Conservation (phyloP, 2,329 filamentous ascomycete genomes). For the Xylaria sp. region DNA sequence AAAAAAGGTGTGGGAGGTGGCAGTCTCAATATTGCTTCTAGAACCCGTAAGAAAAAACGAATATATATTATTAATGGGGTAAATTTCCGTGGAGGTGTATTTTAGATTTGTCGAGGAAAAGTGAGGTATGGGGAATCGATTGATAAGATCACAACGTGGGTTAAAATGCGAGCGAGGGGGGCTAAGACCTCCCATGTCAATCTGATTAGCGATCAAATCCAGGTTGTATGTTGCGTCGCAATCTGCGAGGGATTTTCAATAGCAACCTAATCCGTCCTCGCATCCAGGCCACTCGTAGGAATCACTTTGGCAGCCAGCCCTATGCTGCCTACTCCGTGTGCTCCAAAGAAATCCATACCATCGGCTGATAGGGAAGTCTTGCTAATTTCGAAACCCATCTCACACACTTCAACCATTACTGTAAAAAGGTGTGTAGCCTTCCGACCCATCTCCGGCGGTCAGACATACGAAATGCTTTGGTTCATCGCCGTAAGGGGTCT, state of each 20-base stretch:
- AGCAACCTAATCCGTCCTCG: conserved; percentile 15
- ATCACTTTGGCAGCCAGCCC: conserved; percentile 14
- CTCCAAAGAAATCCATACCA: neutral
- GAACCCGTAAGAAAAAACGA: conserved; percentile 17
- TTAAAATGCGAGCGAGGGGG: conserved; percentile 7
- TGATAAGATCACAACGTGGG: conserved; percentile 21
- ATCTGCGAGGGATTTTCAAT: conserved; percentile 30
- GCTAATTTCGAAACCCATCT: conserved; percentile 28
- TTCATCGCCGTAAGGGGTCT: conserved; percentile 8
- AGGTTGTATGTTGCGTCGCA: conserved; percentile 12
- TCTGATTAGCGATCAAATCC: conserved; percentile 25
- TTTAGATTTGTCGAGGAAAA: conserved; percentile 1
- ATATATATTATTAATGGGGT: conserved; percentile 13
- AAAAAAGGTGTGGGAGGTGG: conserved; percentile 10
- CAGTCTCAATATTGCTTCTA: conserved; percentile 22
- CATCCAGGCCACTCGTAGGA: conserved; percentile 21
- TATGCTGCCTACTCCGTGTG: conserved; percentile 21
- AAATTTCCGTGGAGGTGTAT: conserved; percentile 5
- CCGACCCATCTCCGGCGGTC: conserved; percentile 30
- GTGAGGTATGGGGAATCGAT: conserved; percentile 11
- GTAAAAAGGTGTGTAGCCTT: conserved; percentile 11
- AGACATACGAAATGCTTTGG: conserved; percentile 1
- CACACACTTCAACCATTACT: conserved; percentile 14
- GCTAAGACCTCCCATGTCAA: conserved; percentile 12
- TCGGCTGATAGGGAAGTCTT: conserved; percentile 30